Evolutionary conservation across 2,329 filamentous ascomycete genomes (phyloP).

Genomic region (Pseudogymnoascus sp.): DNA sequence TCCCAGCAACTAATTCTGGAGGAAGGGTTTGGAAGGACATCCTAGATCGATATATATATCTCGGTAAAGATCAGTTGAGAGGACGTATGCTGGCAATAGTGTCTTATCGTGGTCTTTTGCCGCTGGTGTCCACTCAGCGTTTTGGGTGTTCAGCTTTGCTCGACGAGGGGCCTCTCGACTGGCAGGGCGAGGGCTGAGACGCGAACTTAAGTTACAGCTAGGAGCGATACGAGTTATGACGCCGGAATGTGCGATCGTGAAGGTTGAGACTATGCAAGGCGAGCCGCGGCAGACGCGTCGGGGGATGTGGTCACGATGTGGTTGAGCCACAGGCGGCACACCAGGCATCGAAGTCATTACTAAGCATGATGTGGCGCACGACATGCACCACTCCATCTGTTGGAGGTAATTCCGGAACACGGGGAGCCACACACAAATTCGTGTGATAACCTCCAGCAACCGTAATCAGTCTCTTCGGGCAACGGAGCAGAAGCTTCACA

Average conservation of each 20-base stretch:
- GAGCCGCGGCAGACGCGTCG: background rate
- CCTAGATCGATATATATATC: background rate
- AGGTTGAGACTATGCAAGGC: slow-evolving; percentile 2
- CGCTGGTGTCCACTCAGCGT: background rate
- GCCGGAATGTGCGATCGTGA: background rate
- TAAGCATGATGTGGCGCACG: too few relatives aligned
- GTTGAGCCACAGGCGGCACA: too few relatives aligned
- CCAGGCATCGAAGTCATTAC: too few relatives aligned
- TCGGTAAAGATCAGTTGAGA: background rate
- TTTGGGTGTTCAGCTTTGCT: background rate
- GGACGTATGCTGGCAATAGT: background rate
- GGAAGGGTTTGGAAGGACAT: background rate
- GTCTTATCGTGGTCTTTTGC: background rate
- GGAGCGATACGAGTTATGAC: background rate
- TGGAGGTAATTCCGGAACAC: too few relatives aligned
- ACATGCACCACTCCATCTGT: too few relatives aligned
- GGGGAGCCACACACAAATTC: too few relatives aligned
- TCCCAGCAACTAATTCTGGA: background rate
- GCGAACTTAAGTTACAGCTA: background rate
- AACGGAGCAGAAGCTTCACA: too few relatives aligned
- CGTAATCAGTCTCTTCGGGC: too few relatives aligned
- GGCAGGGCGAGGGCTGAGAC: background rate
- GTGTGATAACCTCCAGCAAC: too few relatives aligned
- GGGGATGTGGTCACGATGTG: background rate
- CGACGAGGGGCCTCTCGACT: background rate